Evolutionary conservation across 768 basidiomycete genomes (phyloP).

Genomic region (Pseudohyphozyma bogoriensis): DNA sequence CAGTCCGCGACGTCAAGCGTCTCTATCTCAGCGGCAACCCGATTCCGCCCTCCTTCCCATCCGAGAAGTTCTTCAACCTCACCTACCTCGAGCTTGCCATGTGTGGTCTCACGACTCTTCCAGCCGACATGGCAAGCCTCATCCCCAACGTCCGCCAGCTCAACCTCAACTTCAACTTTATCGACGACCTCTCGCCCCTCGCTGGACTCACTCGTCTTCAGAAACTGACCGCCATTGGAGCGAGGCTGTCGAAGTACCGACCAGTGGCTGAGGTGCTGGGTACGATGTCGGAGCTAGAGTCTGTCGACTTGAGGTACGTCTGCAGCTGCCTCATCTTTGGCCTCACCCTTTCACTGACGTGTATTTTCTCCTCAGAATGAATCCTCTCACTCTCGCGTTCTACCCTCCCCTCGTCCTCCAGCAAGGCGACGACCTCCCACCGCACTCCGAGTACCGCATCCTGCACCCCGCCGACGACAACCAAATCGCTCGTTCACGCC

Average conservation of each 20-base stretch:
- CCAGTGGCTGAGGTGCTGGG: conserved; percentile 60
- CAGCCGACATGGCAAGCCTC: conserved; percentile 53
- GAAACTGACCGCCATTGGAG: conserved; percentile 76
- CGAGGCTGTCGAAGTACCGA: conserved; percentile 62
- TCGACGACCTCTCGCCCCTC: conserved; percentile 53
- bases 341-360: background rate
- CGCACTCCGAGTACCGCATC: conserved; percentile 14
- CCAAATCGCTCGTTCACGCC: background rate
- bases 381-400: conserved; percentile 91
- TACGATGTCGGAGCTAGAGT: conserved; percentile 68
- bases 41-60: conserved; percentile 38
- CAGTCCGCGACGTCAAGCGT: conserved; percentile 83
- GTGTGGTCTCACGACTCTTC: conserved; percentile 67
- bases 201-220: conserved; percentile 63
- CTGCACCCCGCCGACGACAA: conserved; percentile 15
- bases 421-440: conserved; percentile 1
- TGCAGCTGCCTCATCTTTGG: background rate
- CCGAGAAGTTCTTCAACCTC: conserved; percentile 74
- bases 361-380: conserved; percentile 52
- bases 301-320: conserved; percentile 78
- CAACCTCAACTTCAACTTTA: conserved; percentile 95
- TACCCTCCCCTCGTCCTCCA: conserved; percentile 60
- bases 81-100: conserved; percentile 84
- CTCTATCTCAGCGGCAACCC: conserved; percentile 67
- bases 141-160: conserved; percentile 78